phyloP scores from a whole-genome alignment of 2,329 filamentous ascomycete species.

The Lecanosticta acicola region DNA sequence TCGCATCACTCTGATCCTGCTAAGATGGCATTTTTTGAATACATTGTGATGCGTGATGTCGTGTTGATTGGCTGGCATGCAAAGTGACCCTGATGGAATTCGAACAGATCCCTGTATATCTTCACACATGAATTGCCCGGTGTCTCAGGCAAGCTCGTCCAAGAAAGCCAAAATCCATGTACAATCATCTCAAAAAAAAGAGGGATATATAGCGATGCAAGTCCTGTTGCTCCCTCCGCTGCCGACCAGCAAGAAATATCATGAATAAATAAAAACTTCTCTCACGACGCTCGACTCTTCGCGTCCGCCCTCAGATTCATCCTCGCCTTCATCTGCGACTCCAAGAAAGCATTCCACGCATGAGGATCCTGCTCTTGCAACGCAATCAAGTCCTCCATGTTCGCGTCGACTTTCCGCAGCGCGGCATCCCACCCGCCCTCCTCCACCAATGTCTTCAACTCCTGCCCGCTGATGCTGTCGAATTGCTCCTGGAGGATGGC shows the following conservation, averaged over 20 bases:
- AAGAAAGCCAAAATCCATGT: too few species aligned
- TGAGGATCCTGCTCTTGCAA: slow-evolving; percentile 46
- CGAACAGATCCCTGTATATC: too few species aligned
- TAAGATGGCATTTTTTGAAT: background rate
- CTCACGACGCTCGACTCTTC: background rate
- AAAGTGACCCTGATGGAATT: too few species aligned
- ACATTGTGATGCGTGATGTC: too few species aligned
- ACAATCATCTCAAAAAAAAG: background rate
- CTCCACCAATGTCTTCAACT: slow-evolving; percentile 60
- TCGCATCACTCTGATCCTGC: too few species aligned
- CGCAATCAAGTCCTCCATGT: slow-evolving; percentile 60
- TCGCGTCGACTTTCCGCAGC: slow-evolving; percentile 58
- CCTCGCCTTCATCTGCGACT: slow-evolving; percentile 33
- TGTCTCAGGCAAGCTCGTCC: too few species aligned
- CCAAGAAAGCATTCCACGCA: slow-evolving; percentile 33
- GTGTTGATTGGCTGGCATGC: too few species aligned
- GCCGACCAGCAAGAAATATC: too few species aligned
- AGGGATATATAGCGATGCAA: background rate
- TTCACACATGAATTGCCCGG: too few species aligned
- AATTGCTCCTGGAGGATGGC: slow-evolving; percentile 41
- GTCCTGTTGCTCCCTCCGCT: background rate
- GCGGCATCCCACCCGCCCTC: slow-evolving; percentile 52
- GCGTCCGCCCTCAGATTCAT: slow-evolving; percentile 25
- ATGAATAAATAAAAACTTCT: too few species aligned
- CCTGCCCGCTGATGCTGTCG: slow-evolving; percentile 50